Percentiles rank a stretch among this genome's conserved stretches.
Evolutionary conservation across 805 yeast genomes (phyloP).

Genomic region (Ogataea salicorniae): DNA sequence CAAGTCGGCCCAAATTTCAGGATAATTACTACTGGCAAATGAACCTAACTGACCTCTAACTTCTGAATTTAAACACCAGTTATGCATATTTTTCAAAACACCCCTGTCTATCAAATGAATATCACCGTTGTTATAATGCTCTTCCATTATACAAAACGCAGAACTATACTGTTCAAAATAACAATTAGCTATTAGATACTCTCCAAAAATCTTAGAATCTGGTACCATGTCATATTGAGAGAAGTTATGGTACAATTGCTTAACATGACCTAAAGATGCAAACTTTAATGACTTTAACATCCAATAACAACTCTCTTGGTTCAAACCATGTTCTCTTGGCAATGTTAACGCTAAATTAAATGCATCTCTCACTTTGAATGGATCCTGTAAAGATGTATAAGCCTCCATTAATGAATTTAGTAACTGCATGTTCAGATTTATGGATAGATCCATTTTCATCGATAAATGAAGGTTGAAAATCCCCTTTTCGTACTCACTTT

Average conservation of each 20-base stretch:
- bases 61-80: slow-evolving; percentile 36
- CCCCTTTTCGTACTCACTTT: slow-evolving; percentile 55
- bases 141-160: slow-evolving; percentile 48
- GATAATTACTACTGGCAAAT: slow-evolving; percentile 36
- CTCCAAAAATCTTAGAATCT: slow-evolving; percentile 46
- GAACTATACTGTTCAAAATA: slow-evolving; percentile 55
- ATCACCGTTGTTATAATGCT: slow-evolving; percentile 43
- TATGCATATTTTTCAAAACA: slow-evolving; percentile 43
- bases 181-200: slow-evolving; percentile 64
- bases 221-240: slow-evolving; percentile 50
- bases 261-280: slow-evolving; percentile 48
- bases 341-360: slow-evolving; percentile 55
- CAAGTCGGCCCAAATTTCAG: slow-evolving; percentile 35
- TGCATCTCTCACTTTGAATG: slow-evolving; percentile 49
- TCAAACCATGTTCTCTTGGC: slow-evolving; percentile 47
- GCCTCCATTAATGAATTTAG: slow-evolving; percentile 63
- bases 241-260: slow-evolving; percentile 56
- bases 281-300: slow-evolving; percentile 62
- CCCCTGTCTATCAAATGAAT: slow-evolving; percentile 36
- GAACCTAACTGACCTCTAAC: slow-evolving; percentile 31
- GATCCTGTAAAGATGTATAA: slow-evolving; percentile 52
- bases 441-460: slow-evolving; percentile 54
- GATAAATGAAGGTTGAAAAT: slow-evolving; percentile 58
- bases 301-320: slow-evolving; percentile 59
- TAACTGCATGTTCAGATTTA: slow-evolving; percentile 51